Evolutionary conservation across 2,329 filamentous ascomycete species (phyloP).

Genomic region (Ustulina deusta): DNA sequence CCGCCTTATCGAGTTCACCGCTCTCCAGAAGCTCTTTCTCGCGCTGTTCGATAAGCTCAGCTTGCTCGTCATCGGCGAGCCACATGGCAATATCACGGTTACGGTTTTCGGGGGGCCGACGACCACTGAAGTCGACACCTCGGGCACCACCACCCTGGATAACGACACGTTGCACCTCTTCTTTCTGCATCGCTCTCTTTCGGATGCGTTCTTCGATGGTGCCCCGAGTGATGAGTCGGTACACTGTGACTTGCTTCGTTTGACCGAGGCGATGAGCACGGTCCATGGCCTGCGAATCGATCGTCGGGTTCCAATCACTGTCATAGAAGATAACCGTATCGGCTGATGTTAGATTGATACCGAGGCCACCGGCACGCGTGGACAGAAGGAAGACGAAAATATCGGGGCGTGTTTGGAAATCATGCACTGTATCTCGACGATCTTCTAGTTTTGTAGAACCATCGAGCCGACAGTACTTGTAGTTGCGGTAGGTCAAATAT

Average conservation of each 20-base stretch:
- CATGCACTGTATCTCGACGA: constrained; percentile 92
- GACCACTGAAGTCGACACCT: constrained; percentile 95
- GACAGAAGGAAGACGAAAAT: constrained; percentile 98
- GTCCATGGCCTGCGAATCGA: constrained; percentile 99
- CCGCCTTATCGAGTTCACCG: constrained; percentile 72
- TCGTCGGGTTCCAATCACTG: constrained; percentile 99
- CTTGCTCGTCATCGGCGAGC: constrained; percentile 97
- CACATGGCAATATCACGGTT: constrained; percentile 99
- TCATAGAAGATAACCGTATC: constrained; percentile 99
- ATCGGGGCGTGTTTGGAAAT: constrained; percentile 93
- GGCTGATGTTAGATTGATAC: constrained; percentile 95
- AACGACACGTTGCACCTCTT: constrained; percentile 97
- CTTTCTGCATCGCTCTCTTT: constrained; percentile 96
- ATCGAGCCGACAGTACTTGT: constrained; percentile 97
- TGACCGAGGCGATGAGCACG: constrained; percentile 97
- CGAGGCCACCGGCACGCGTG: constrained; percentile 95
- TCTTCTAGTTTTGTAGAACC: constrained; percentile 98
- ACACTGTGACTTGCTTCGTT: constrained; percentile 95
- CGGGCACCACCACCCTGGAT: constrained; percentile 89
- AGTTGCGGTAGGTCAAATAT: constrained; percentile 97
- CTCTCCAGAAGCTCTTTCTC: constrained; percentile 87
- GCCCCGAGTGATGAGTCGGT: constrained; percentile 94
- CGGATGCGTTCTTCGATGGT: constrained; percentile 99
- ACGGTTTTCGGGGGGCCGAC: constrained; percentile 85
- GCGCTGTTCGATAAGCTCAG: constrained; percentile 90